Evolutionary conservation across 352 stramenopile genomes (phyloP), one percentile per base, ranked within the genome.

Genomic region (Phytophthora nicotianae): DNA sequence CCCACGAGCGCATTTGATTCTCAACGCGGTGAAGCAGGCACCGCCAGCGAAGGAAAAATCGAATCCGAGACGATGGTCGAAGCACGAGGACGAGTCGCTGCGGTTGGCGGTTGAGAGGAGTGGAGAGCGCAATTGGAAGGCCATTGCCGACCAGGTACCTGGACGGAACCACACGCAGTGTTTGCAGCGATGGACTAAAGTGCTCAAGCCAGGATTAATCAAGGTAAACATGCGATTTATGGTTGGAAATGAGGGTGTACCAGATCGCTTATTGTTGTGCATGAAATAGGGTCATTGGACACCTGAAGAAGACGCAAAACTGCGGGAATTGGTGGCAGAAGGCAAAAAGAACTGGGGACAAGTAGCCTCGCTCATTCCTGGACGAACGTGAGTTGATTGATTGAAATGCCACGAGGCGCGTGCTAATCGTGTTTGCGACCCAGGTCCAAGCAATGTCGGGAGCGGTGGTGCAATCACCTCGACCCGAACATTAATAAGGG

Each of bases 401-500:
- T 14, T 29, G 21, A 40, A 21, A 50, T 43, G 27, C 5, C 48
- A 42, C 6, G 2, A 7, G 43, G 6, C 4, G 27, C 4, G 8
- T 70, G 29, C 42, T 69, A 62, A 75, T 68, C 2, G 16, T 62
- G 37, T 51, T 40, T 65, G 10, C 17, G 8, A 60, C 23, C 13
- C 43, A 97, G 88, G 14, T 95, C 90, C 19, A 98, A 98, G 75
- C 91, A 98, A 60, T 98, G 91, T 76, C 79, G 91, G 45, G 91
- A 98, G 27, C 83, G 91, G 6, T 98, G 91, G 91, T 96, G 85
- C 68, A 97, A 97, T 54, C 89, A 97, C 50, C 55, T 98, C 17
- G 88, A 98, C 58, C 91, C 91, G 10, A 93, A 94, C 64, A 97
- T 97, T 73, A 96, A 97, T 62, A 97, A 97, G 77, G 91, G 91